Conservation (phyloP, 1,284 basidiomycete species). For the Moniliophthora roreri region DNA sequence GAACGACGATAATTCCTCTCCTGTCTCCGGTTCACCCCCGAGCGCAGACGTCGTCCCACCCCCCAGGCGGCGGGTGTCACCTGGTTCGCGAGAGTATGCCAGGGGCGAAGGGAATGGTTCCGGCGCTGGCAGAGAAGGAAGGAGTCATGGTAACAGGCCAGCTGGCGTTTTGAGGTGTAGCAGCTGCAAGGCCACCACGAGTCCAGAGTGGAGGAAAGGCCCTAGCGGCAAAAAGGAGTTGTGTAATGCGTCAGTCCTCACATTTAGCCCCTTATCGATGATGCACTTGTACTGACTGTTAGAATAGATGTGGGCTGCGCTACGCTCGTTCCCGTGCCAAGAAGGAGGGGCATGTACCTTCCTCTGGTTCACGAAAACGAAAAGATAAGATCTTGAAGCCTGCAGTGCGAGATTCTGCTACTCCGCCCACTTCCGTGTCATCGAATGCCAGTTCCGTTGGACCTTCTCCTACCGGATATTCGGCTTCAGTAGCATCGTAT, state of each 20-base stretch:
- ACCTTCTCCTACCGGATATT: slow-evolving; percentile 10
- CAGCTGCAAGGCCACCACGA: slow-evolving; percentile 81
- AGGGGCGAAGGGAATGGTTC: slow-evolving; percentile 3
- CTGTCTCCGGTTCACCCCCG: slow-evolving; percentile 10
- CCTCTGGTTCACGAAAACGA: slow-evolving; percentile 25
- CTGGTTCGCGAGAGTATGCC: slow-evolving; percentile 12
- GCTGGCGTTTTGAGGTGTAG: slow-evolving; percentile 75
- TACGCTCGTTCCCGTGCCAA: slow-evolving; percentile 82
- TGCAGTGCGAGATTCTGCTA: slow-evolving; percentile 31
- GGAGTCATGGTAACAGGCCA: slow-evolving; percentile 56
- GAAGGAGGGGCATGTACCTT: slow-evolving; percentile 57
- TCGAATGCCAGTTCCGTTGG: slow-evolving; percentile 6
- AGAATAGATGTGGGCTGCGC: slow-evolving; percentile 69
- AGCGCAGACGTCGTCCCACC: slow-evolving; percentile 59
- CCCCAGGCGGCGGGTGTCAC: slow-evolving; percentile 51
- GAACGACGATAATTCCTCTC: slow-evolving; percentile 10
- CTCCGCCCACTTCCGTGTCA: slow-evolving; percentile 41
- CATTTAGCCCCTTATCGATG: slow-evolving; percentile 22
- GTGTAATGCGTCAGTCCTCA: slow-evolving; percentile 82
- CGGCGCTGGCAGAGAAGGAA: slow-evolving; percentile 26
- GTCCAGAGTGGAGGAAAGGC: slow-evolving; percentile 94
- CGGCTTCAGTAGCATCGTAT: slow-evolving; percentile 16
- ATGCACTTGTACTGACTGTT: slow-evolving; percentile 23
- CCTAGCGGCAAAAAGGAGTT: slow-evolving; percentile 89
- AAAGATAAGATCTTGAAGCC: slow-evolving; percentile 45